Base-by-base conservation (phyloP, 495 filamentous ascomycete genomes). In the Hyaloscypha variabilis region DNA sequence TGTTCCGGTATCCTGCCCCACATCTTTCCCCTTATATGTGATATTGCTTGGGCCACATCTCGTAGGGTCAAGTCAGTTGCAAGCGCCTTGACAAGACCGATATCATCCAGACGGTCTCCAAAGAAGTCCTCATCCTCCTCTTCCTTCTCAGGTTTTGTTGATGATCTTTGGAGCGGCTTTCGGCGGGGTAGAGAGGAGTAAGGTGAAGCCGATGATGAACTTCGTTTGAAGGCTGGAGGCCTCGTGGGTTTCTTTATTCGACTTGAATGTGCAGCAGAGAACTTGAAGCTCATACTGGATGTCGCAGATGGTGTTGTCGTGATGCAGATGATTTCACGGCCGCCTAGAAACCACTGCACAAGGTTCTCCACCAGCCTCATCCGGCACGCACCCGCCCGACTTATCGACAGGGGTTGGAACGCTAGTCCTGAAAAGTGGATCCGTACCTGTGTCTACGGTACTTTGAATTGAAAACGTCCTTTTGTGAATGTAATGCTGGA, bases 1-100 rank as follows among this genome's bases (percentile, higher is more conserved):
- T 72, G 72, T 24, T 84, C 78, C 6, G 91, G 91, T 3, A 95
- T 76, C 8, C 82, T 79, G 52, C 85, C 82, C 73, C 93, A 96
- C 85, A 91, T 93, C 67, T 75, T 82, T 6, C 70, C 72, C 26
- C 79, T 81, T 23, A 89, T 86, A 71, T 90, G 85, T 39, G 77
- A 71, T 26, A 94, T 82, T 10, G 89, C 85, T 52, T 88, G 83
- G 11, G 84, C 74, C 8, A 93, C 88, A 78, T 90, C 85, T 58
- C 85, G 79, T 10, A 88, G 77, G 8, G 82, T 79, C 0, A 85
- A 78, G 46, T 87, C 81, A 11, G 80, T 75, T 4, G 77, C 77
- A 1, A 89, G 72, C 14, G 80, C 76, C 19, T 75, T 77, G n/a
- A 85, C 77, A 25, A 84, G 77, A 25, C 87, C 85, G 25, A 76